These are phyloP conservation scores for Chlamydomonas asymmetrica DNA, from an alignment of 139 green algal genomes.

Conservation along the genomic window DNA sequence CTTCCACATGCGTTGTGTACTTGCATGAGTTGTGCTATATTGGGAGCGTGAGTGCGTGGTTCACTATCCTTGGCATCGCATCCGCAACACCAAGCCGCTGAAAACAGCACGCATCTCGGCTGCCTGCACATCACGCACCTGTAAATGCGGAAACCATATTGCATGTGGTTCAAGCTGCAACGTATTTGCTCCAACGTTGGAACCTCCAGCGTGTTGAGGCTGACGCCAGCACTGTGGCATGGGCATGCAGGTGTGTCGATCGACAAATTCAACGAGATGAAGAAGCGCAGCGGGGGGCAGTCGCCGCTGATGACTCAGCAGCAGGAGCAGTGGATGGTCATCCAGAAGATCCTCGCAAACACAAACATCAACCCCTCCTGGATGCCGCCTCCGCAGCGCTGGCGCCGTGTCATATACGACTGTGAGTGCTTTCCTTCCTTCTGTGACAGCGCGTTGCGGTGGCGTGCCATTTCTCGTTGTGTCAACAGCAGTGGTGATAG, in stretches of 20 bases:
- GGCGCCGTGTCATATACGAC: not conserved
- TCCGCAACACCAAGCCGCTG: not conserved
- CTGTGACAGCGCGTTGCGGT: too few species aligned
- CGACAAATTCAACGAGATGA: slow-evolving; percentile 57
- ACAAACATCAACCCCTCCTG: not conserved
- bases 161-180: not conserved
- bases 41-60: too few species aligned
- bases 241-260: slow-evolving; percentile 43
- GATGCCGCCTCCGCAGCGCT: not conserved
- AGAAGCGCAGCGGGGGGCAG: slow-evolving; percentile 30
- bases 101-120: not conserved
- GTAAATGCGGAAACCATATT: not conserved
- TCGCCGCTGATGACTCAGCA: slow-evolving; percentile 39
- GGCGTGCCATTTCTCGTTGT: too few species aligned
- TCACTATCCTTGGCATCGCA: too few species aligned
- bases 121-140: too few species aligned
- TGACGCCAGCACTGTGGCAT: not conserved
- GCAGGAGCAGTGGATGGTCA: slow-evolving; percentile 50
- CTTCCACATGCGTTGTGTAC: too few species aligned
- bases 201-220: too few species aligned
- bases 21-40: not conserved
- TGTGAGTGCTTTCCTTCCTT: too few species aligned
- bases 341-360: slow-evolving; percentile 40
- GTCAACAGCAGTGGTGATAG: too few species aligned
- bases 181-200: not conserved